Evolutionary conservation across 2,329 filamentous ascomycete species (phyloP), one percentile per base, ranked within the genome.

Genomic region (Stenocarpella maydis): DNA sequence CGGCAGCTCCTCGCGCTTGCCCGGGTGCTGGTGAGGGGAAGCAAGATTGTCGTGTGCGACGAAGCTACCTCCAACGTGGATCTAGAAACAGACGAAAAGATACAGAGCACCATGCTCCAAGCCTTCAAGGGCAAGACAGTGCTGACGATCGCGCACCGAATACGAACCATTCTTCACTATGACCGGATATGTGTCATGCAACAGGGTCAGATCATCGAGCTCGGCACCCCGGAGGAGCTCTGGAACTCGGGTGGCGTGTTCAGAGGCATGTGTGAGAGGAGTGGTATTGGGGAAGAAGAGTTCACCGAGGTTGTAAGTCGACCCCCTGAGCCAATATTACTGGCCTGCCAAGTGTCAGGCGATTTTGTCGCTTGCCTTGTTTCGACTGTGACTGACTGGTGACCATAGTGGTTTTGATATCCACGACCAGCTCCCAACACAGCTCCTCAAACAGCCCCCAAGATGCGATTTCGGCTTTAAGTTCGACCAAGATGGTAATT

Each of bases 261-360:
- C 80, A 86, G 91, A 73, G 84, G 91, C 50, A 97, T 97, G 94
- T 97, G 94, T 78, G 93, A 97, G 53, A 85, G 92, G 60, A 95
- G 92, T 76, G 93, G n/a, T n/a, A 97, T 97, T 67, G 78, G 86
- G 9, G 75, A 78, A 1, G 86, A 87, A 72, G 87, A 89, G n/a
- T n/a, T 61, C 2, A 61, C 41, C 58, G 41, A 61, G 15, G 58
- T 47, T 21, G 58, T 47, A 19, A 61, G 58, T 61, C 19, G 5
- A 21, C 28, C 5, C 26, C 24, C 26, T 26, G 15, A 34, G 26
- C 58, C 41, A 5, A 17, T 12, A 17, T 19, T 14, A 26, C 28
- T 21, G 6, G 5, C 47, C n/a, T 47, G 9, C n/a, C 4, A 12
- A 1, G 17, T 34, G 4, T 21, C 41, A 21, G 41, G 8, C 45